Conservation (phyloP, 2,329 filamentous ascomycete genomes). For the Penicillium sp. region DNA sequence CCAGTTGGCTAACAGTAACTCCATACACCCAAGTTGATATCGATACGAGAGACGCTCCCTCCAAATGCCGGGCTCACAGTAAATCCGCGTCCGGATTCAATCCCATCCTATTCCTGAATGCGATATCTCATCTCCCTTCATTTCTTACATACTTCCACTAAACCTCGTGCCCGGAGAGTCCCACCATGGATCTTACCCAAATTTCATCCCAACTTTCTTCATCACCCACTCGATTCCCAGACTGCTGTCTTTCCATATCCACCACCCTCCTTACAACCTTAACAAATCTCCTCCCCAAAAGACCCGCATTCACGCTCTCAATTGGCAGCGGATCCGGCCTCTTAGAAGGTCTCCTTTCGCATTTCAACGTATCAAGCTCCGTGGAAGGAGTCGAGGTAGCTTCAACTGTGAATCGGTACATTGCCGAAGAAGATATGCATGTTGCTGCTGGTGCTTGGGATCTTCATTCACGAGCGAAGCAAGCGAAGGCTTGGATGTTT, state of each 20-base stretch:
- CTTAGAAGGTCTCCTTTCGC: conserved; percentile 51
- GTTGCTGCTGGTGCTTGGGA: conserved; percentile 52
- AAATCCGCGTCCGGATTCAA: conserved; percentile 24
- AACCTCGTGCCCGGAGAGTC: background rate
- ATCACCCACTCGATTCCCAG: conserved; percentile 30
- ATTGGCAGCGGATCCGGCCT: conserved; percentile 58
- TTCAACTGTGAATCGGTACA: conserved; percentile 50
- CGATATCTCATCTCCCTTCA: background rate
- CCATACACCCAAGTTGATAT: background rate
- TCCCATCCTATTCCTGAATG: background rate
- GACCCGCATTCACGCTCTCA: conserved; percentile 43
- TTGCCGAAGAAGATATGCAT: conserved; percentile 48
- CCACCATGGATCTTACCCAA: conserved; percentile 22
- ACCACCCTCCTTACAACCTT: conserved; percentile 27
- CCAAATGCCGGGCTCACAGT: conserved; percentile 7
- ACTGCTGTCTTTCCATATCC: conserved; percentile 37
- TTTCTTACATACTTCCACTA: background rate
- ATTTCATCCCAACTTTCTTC: conserved; percentile 21
- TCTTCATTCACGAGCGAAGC: conserved; percentile 45
- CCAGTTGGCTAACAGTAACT: background rate
- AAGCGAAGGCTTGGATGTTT: conserved; percentile 56
- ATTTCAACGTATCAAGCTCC: conserved; percentile 29
- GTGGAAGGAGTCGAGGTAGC: conserved; percentile 56
- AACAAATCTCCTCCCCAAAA: conserved; percentile 28
- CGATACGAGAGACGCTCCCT: background rate